These are phyloP conservation scores for Ajuga reptans DNA, from an alignment of 305 asterid genomes.

Conservation along the genomic window DNA sequence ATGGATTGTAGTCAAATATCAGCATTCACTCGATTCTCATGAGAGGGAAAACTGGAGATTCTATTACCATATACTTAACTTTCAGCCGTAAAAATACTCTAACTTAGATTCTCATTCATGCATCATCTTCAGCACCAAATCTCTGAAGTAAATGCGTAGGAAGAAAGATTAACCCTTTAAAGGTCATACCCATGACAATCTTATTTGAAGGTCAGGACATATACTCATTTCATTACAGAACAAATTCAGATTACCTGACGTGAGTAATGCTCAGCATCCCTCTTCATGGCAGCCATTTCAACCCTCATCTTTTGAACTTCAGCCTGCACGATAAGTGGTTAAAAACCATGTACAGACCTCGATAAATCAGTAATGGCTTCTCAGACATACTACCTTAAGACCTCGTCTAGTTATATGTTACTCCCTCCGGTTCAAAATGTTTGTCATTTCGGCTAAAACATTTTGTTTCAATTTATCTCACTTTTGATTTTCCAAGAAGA, in stretches of 20 bases:
- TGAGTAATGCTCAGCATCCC: constrained; percentile 99
- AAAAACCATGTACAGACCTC: constrained; percentile 8
- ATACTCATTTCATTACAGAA: background rate
- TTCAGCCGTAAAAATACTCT: background rate
- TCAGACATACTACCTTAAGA: background rate
- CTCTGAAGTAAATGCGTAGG: background rate
- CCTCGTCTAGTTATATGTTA: constrained; percentile 16
- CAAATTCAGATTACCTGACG: constrained; percentile 56
- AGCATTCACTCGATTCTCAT: background rate
- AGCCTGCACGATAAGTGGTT: constrained; percentile 44
- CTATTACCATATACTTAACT: background rate
- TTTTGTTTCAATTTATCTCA: too few species aligned
- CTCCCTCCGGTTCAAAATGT: too few species aligned
- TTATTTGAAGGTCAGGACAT: background rate
- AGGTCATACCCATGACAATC: background rate
- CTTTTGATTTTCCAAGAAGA: too few species aligned
- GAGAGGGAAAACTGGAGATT: background rate
- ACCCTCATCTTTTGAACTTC: constrained; percentile 96
- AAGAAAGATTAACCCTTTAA: background rate
- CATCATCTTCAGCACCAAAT: constrained; percentile 12
- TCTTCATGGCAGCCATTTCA: constrained; percentile 96
- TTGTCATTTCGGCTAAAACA: too few species aligned
- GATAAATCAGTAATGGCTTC: constrained; percentile 20
- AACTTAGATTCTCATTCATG: background rate
- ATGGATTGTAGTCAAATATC: background rate